Evolutionary conservation across 371 early-diverging fungal genomes (phyloP), one percentile per base, ranked within the genome.

Genomic region (Actinomucor elegans): DNA sequence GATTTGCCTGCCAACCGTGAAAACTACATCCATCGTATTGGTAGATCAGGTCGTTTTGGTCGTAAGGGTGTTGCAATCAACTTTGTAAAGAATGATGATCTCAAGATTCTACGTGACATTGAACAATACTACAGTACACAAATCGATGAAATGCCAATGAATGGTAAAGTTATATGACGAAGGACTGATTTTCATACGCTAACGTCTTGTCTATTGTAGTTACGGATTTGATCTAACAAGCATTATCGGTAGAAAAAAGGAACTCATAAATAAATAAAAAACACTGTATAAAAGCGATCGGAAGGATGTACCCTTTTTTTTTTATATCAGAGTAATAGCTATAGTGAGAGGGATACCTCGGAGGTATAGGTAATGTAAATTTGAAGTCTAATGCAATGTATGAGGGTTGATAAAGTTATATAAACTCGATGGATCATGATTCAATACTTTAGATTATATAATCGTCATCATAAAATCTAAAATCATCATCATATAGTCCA

Each of bases 41-140:
- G 99, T 85, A 88, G 99, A 75, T 90, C 94, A 47, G 98, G 98
- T 56, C 90, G 99, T 79, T 98, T 94, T 66, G 98, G 98, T 48
- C 90, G 97, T 71, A 97, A 94, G 82, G 99, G 99, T 84, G 91
- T 95, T 46, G 98, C 99, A 43, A 94, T 98, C 71, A 98, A 98
- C 84, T 92, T 99, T 85, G 92, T 99, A 53, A 90, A 89, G 48
- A 80, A 84, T 55, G 95, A 96, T 14, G 99, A 98, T 67, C 74
- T 87, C 46, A 79, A 83, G 55, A 85, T 87, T 64, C 73, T 98
- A 51, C 87, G 91, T 51, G 92, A 94, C 58, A 96, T 98, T 61
- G 96, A 96, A 71, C 85, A 88, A 61, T 91, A 87, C 74, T 94
- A 93, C 80, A 87, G 88, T 82, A 97, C 98, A 55, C 94, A 93